Percentiles rank a stretch among this genome's conserved stretches.
These are phyloP conservation scores for Blastobotrys indianensis DNA, from an alignment of 1,139 yeast genomes.

Conservation along the genomic window DNA sequence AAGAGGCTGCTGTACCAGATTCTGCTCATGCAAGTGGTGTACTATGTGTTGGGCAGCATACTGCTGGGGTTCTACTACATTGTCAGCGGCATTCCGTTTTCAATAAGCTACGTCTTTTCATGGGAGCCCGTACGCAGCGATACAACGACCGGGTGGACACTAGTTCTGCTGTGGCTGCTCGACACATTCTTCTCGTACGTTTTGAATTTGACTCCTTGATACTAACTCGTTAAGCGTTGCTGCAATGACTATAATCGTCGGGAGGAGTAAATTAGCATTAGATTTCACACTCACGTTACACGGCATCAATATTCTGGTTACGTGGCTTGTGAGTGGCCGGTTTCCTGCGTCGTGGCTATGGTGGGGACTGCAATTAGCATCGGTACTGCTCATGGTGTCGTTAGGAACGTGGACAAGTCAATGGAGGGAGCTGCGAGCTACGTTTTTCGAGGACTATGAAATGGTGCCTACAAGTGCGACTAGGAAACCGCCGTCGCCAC, in stretches of 20 bases:
- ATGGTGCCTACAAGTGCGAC: conserved; percentile 8
- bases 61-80: conserved; percentile 34
- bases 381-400: conserved; percentile 63
- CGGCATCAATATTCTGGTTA: conserved; percentile 66
- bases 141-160: conserved; percentile 72
- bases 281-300: conserved; percentile 91
- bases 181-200: conserved; percentile 45
- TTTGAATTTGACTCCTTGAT: not conserved
- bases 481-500: no score
- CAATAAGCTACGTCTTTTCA: conserved; percentile 66
- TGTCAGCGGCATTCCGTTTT: conserved; percentile 41
- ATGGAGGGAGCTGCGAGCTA: conserved; percentile 82
- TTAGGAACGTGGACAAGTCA: conserved; percentile 82
- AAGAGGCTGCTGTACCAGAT: conserved; percentile 36
- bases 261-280: conserved; percentile 89
- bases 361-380: conserved; percentile 75
- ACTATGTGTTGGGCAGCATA: conserved; percentile 34
- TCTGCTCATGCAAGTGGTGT: conserved; percentile 33
- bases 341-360: conserved; percentile 70
- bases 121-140: conserved; percentile 73
- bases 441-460: conserved; percentile 59
- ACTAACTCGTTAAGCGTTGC: conserved; percentile 41
- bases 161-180: conserved; percentile 70
- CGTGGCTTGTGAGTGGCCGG: conserved; percentile 56
- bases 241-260: conserved; percentile 81